phyloP scores from a whole-genome alignment of 1,284 basidiomycete species.

The Limonomyces culmigenus region DNA sequence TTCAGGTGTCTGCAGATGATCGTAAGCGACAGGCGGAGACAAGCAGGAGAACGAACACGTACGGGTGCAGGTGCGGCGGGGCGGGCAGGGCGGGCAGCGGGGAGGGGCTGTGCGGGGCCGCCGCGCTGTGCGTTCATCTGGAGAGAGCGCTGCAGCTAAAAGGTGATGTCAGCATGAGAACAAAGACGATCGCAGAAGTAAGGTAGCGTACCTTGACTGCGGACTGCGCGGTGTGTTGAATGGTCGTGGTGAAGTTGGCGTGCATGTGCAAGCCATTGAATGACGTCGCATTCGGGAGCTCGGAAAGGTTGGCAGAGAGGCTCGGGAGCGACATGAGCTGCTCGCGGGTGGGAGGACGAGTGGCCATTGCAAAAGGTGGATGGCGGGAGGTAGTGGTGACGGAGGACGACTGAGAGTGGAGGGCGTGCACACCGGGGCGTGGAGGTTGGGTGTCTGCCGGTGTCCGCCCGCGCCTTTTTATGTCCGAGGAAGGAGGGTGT shows the following conservation, averaged over 20 bases:
- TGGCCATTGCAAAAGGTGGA: conserved; percentile 13
- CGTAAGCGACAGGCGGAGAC: too few species aligned
- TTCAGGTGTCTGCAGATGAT: too few species aligned
- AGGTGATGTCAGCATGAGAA: conserved; percentile 1
- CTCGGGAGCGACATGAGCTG: conserved; percentile 52
- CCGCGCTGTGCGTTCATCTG: not conserved
- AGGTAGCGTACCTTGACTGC: conserved; percentile 44
- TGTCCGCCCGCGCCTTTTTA: too few species aligned
- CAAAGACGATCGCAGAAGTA: too few species aligned
- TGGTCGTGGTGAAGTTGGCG: conserved; percentile 45
- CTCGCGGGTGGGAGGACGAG: conserved; percentile 14
- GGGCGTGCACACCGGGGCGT: not conserved
- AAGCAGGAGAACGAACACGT: too few species aligned
- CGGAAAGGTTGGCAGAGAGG: conserved; percentile 44
- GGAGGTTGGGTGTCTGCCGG: too few species aligned
- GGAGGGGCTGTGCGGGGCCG: not conserved
- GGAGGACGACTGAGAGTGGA: not conserved
- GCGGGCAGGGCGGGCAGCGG: too few species aligned
- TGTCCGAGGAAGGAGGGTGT: too few species aligned
- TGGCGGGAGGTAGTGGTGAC: too few species aligned
- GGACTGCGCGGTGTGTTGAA: conserved; percentile 45
- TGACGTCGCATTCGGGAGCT: conserved; percentile 51
- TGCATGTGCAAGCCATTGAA: conserved; percentile 47
- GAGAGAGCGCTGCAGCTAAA: not conserved
- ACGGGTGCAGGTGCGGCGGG: too few species aligned